A percentile compares a stretch with the other conserved stretches of the same genome.
These are phyloP conservation scores for Phaeosphaeriaceae sp. DNA, from an alignment of 2,329 filamentous ascomycete genomes.

Conservation along the genomic window DNA sequence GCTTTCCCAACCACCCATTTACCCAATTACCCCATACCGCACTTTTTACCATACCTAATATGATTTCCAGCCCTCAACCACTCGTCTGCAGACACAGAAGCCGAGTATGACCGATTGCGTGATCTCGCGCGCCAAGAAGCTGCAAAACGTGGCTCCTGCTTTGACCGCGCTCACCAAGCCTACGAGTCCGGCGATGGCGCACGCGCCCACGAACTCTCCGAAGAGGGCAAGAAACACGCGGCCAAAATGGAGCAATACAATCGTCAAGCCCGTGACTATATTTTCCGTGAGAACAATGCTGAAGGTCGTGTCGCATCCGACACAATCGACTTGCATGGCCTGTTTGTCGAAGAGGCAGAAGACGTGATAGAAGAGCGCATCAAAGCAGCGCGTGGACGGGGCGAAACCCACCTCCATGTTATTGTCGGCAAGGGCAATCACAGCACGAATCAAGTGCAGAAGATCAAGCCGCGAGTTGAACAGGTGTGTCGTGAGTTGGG, in stretches of 20 bases:
- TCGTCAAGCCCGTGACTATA: conserved; percentile 87
- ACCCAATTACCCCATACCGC: neutral
- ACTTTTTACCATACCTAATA: conserved; percentile 6
- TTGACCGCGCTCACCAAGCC: conserved; percentile 71
- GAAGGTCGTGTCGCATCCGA: conserved; percentile 74
- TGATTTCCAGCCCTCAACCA: conserved; percentile 42
- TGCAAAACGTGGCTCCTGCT: conserved; percentile 76
- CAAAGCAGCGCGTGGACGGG: conserved; percentile 72
- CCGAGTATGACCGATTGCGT: conserved; percentile 90
- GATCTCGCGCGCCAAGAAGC: conserved; percentile 82
- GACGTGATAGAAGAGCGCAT: conserved; percentile 88
- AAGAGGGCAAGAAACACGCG: conserved; percentile 85
- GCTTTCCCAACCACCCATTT: neutral
- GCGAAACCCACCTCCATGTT: conserved; percentile 85
- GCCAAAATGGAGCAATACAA: conserved; percentile 88
- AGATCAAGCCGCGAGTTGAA: conserved; percentile 95
- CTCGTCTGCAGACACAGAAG: conserved; percentile 60
- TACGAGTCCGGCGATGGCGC: conserved; percentile 85
- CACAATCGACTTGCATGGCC: conserved; percentile 92
- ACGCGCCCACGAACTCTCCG: conserved; percentile 79
- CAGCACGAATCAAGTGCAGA: conserved; percentile 79
- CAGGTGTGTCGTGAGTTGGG: conserved; percentile 83
- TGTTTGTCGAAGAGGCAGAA: conserved; percentile 94
- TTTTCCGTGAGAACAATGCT: conserved; percentile 95
- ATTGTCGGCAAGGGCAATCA: conserved; percentile 98